phyloP scores from a whole-genome alignment of 164 flowering plant species.

The Hamamelis virginiana region DNA sequence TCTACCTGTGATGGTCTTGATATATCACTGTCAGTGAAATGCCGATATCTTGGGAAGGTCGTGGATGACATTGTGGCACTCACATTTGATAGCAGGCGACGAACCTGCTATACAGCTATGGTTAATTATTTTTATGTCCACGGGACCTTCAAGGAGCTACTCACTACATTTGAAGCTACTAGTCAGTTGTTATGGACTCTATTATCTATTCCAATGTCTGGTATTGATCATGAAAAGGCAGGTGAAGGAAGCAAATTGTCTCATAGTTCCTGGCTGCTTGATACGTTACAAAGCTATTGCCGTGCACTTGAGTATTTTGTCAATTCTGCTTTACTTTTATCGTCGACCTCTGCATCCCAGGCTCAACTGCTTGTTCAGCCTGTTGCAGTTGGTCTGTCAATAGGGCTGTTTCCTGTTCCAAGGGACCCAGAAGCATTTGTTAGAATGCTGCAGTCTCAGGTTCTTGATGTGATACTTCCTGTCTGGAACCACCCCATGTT shows the following conservation, averaged over 20 bases:
- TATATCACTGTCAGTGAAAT: constrained; percentile 67
- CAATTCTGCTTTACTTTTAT: constrained; percentile 67
- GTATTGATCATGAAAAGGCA: constrained; percentile 45
- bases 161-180: constrained; percentile 93
- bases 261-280: constrained; percentile 70
- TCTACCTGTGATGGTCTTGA: constrained; percentile 51
- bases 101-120: constrained; percentile 67
- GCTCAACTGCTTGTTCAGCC: constrained; percentile 90
- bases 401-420: constrained; percentile 85
- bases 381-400: constrained; percentile 75
- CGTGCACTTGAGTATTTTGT: constrained; percentile 82
- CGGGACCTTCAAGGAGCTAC: constrained; percentile 84
- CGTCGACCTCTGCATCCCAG: constrained; percentile 70
- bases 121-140: constrained; percentile 86
- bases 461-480: constrained; percentile 83
- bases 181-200: constrained; percentile 88
- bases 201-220: constrained; percentile 41
- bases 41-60: constrained; percentile 88
- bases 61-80: constrained; percentile 80
- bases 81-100: constrained; percentile 71
- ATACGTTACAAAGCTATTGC: constrained; percentile 79
- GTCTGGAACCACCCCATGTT: constrained; percentile 90
- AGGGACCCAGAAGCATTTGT: constrained; percentile 87
- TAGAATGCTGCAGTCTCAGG: constrained; percentile 81
- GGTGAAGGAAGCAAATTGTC: constrained; percentile 54